Evolutionary conservation across 257 asterid genomes (phyloP), one percentile per base, ranked within the genome.

Genomic region (Jasminum sambac): DNA sequence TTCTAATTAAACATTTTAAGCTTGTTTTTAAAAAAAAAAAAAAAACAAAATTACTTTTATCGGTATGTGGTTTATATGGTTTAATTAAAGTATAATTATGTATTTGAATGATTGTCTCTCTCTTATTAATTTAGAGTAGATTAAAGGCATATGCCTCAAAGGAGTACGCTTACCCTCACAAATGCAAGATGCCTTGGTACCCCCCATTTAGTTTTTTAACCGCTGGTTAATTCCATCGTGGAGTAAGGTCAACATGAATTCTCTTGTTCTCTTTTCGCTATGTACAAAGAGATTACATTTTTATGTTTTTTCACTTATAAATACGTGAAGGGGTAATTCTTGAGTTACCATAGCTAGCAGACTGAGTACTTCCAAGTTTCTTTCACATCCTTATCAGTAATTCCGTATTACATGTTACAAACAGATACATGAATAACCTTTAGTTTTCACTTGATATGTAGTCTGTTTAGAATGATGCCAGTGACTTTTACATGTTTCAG

Each of bases 311-410:
- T 26, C 16, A 7, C 48, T 1, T 23, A 37, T 52, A 10, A 17
- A 70, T 76, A 0, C 13, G 25, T 43, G 39, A 24, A 62, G 58
- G 25, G 17, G 38, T 66, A 48, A 71, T 55, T 41, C 10, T 43
- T 37, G 14, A 12, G 38, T 23, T 6, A 26, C n/a, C n/a, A 13
- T 43, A 64, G 39, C 23, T 23, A 37, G 17, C 17, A 57, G 16
- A n/a, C 30, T 42, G 11, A 25, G 55, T 13, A 30, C 40, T 72
- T 38, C 61, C 50, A 11, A 43, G 41, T 65, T 66, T 13, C 71
- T 77, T 34, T 19, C 69, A 41, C 57, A 70, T 63, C 63, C 40
- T 21, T 67, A 6, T 58, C 26, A 63, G 48, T 44, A 63, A 64
- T 10, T 58, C 26, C 50, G 48, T 44, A 63, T 70, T 14, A 43